phyloP scores from a whole-genome alignment of 352 stramenopile species.

The Phytophthora fragariaefolia region DNA sequence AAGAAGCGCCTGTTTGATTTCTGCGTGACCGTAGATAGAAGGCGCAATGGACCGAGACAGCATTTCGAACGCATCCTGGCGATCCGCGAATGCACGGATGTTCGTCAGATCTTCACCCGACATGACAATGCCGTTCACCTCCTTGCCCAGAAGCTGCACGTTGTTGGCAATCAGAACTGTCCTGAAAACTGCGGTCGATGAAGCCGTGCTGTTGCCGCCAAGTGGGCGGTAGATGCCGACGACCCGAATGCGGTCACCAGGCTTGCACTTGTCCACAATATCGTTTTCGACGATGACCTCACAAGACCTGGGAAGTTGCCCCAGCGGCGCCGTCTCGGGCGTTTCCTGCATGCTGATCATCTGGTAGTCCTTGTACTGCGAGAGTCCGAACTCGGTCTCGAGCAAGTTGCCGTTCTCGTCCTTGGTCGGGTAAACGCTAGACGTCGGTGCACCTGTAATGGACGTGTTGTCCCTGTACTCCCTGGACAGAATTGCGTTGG shows the following conservation, averaged over 20 bases:
- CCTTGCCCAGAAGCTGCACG: constrained; percentile 94
- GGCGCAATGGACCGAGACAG: constrained; percentile 95
- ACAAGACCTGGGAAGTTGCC: constrained; percentile 97
- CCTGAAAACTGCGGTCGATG: constrained; percentile 93
- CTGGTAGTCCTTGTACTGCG: constrained; percentile 99
- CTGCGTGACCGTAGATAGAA: constrained; percentile 98
- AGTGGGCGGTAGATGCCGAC: constrained; percentile 96
- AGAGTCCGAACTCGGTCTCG: constrained; percentile 98
- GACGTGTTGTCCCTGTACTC: constrained; percentile 98
- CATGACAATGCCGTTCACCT: constrained; percentile 95
- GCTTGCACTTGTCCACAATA: constrained; percentile 98
- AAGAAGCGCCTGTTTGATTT: constrained; percentile 96
- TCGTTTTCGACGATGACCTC: constrained; percentile 99
- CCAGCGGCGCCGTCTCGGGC: constrained; percentile 95
- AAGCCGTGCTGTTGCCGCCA: constrained; percentile 72
- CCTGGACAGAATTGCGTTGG: constrained; percentile 91
- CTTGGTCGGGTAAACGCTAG: constrained; percentile 94
- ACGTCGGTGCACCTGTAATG: constrained; percentile 89
- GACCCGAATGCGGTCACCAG: constrained; percentile 96
- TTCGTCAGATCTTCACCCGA: constrained; percentile 91
- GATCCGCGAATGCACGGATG: constrained; percentile 93
- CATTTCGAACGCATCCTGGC: constrained; percentile 91
- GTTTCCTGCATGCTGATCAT: constrained; percentile 90
- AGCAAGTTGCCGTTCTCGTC: constrained; percentile 97
- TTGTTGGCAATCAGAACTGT: constrained; percentile 98